Percentiles rank a stretch among this genome's conserved stretches.
Evolutionary conservation across 352 stramenopile genomes (phyloP).

Genomic region (Elongisporangium senticosum): DNA sequence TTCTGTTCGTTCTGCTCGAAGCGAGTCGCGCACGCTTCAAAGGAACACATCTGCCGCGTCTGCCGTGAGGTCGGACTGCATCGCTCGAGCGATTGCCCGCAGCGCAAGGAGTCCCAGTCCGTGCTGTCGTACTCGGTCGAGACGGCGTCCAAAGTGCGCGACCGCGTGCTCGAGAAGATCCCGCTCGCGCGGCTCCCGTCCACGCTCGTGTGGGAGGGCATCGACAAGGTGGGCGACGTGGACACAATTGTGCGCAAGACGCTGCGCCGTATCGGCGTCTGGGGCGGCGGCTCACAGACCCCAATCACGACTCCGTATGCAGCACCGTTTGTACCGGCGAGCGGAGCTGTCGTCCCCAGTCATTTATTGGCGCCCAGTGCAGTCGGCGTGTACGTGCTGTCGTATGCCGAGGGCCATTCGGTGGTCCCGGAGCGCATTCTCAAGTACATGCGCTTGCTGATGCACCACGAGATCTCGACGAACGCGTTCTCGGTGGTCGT

Average conservation of each 20-base stretch:
- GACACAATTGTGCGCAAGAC: conserved; percentile 64
- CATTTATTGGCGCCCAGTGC: conserved; percentile 14
- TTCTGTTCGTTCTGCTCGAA: conserved; percentile 66
- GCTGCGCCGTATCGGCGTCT: conserved; percentile 66
- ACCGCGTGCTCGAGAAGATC: conserved; percentile 50
- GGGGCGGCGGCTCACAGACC: conserved; percentile 77
- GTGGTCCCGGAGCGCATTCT: conserved; percentile 73
- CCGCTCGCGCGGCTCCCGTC: conserved; percentile 39
- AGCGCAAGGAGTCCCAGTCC: conserved; percentile 23
- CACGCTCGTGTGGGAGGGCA: conserved; percentile 46
- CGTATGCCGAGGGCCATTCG: conserved; percentile 66
- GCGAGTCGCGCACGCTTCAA: conserved; percentile 40
- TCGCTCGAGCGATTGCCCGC: conserved; percentile 52
- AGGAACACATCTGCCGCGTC: conserved; percentile 55
- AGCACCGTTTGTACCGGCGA: conserved; percentile 5
- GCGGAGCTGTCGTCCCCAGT: neutral
- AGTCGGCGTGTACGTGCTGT: conserved; percentile 65
- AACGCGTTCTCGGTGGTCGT: conserved; percentile 82
- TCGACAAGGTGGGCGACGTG: conserved; percentile 73
- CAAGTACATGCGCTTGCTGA: conserved; percentile 84
- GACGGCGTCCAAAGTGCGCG: conserved; percentile 57
- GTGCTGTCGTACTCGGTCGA: conserved; percentile 66
- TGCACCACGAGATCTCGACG: conserved; percentile 82
- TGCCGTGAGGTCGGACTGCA: conserved; percentile 49
- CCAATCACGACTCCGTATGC: conserved; percentile 76